Base-by-base conservation (phyloP, 768 basidiomycete species). In the Crepidotus variabilis region DNA sequence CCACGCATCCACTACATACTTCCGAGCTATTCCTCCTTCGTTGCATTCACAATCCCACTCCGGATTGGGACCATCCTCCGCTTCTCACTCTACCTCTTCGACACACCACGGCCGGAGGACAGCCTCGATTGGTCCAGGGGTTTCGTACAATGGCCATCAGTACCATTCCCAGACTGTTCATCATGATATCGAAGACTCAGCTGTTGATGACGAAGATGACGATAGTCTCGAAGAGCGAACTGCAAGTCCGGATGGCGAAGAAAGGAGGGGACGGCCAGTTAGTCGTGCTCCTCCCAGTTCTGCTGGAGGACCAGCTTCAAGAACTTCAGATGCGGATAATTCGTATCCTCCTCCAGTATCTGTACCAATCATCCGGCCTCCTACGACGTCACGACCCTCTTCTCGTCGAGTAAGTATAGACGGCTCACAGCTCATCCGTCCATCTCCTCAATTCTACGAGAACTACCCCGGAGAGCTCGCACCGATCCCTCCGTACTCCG, bases 1-100 rank as follows among this genome's bases (percentile, higher is more conserved):
- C 63, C 85, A 85, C 35, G 82, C 87, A 13, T 82, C 83, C 0
- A 82, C 83, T 32, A 80, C 84, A 4, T 87, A 90, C 69, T 97
- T 94, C 69, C 78, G 79, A 50, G 89, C 90, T 0, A 76, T 78
- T 56, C 35, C 33, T 10, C 55, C 48, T 32, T 43, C 28, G 28
- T 8, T 28, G 28, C 28, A 28, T 28, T 28, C 28, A 28, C 28
- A 28, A 28, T 28, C 28, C 28, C 28, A 28, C 28, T 28, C 28
- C 8, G 28, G 28, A 24, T 6, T 14, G 24, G 21, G 54, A 47
- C 47, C 35, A 16, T 21, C 16, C 36, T 9, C 16, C 36, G 36
- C 43, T n/a, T 43, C 45, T 28, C 14, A 4, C 5, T 21, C 32
- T 32, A 28, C 21, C 22, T 20, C 36, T 32, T 56, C 50, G 1